Evolutionary conservation across 2,329 filamentous ascomycete genomes (phyloP), one percentile per base, ranked within the genome.

Genomic region (Plectosphaerella cucumerina): DNA sequence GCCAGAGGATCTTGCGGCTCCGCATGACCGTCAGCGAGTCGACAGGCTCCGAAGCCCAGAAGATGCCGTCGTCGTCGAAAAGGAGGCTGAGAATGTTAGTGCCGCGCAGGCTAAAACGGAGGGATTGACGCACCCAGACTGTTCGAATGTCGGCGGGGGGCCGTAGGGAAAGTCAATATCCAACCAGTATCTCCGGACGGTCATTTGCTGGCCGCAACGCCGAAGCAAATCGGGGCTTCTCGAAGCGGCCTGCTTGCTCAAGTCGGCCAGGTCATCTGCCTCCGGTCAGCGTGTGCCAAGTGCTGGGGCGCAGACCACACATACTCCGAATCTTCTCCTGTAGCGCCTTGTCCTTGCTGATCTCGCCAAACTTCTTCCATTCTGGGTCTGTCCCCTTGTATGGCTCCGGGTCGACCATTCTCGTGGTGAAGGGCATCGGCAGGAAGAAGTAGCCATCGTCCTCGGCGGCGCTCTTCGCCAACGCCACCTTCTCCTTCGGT

Each of bases 331-430:
- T 74, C 20, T 69, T 62, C 17, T 73, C 60, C 21, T 79, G 67
- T 10, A 76, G 67, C 42, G 75, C 64, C 14, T 61, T 64, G 53
- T 87, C 76, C 55, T 75, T 75, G 54, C 75, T 80, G n/a, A 87
- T 69, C 50, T 76, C 76, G 15, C 83, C 60, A 56, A 85, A 88
- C 46, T 74, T 71, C 54, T 74, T 69, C 82, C 81, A 87, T 63
- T 88, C 85, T 3, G 84, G 83, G 57, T 86, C 82, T 22, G 69
- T 70, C 48, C 75, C 75, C 53, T 70, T 72, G 61, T 84, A 86
- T 3, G 76, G 77, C 26, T 66, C 61, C 26, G 75, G 72, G 15
- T 72, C 67, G 17, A 82, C 65, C 51, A 70, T 57, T 47, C 72
- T 73, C 1, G 74, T 80, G 3, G 80, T 82, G 42, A 82, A 81